A percentile compares a stretch with the other conserved stretches of the same genome.
These are phyloP conservation scores for Hansenula lynferdii DNA, from an alignment of 1,139 yeast species.

Conservation along the genomic window DNA sequence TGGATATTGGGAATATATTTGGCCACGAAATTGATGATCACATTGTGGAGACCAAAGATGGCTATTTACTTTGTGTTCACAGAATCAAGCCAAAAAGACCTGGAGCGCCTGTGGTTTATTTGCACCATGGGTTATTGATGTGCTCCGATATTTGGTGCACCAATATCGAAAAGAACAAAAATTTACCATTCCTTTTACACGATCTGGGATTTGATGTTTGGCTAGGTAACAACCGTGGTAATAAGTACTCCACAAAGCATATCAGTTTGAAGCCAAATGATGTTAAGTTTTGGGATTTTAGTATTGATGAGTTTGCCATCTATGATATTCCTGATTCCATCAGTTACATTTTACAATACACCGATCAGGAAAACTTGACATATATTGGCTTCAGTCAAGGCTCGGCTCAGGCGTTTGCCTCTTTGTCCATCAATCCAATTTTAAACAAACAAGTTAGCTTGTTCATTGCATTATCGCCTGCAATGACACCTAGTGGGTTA, in stretches of 20 bases:
- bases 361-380: slow-evolving; percentile 37
- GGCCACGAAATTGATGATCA: slow-evolving; percentile 68
- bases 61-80: slow-evolving; percentile 50
- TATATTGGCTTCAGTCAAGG: slow-evolving; percentile 21
- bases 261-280: slow-evolving; percentile 34
- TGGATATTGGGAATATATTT: slow-evolving; percentile 56
- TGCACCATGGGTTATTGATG: slow-evolving; percentile 93
- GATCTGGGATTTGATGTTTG: slow-evolving; percentile 46
- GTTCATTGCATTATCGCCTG: slow-evolving; percentile 85
- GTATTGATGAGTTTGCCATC: slow-evolving; percentile 65
- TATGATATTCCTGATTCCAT: slow-evolving; percentile 70
- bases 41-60: slow-evolving; percentile 42
- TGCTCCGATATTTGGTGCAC: slow-evolving; percentile 88
- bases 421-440: slow-evolving; percentile 64
- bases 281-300: slow-evolving; percentile 43
- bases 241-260: slow-evolving; percentile 70
- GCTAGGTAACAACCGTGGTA: slow-evolving; percentile 89
- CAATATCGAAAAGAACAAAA: slow-evolving; percentile 53
- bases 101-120: slow-evolving; percentile 53
- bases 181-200: slow-evolving; percentile 68
- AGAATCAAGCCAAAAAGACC: slow-evolving; percentile 39
- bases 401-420: slow-evolving; percentile 54
- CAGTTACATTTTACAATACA: slow-evolving; percentile 45
- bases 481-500: slow-evolving; percentile 88
- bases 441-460: slow-evolving; percentile 65